Evolutionary conservation across 2,329 filamentous ascomycete genomes (phyloP).

Genomic region (Torrubiellomyces zombiae): DNA sequence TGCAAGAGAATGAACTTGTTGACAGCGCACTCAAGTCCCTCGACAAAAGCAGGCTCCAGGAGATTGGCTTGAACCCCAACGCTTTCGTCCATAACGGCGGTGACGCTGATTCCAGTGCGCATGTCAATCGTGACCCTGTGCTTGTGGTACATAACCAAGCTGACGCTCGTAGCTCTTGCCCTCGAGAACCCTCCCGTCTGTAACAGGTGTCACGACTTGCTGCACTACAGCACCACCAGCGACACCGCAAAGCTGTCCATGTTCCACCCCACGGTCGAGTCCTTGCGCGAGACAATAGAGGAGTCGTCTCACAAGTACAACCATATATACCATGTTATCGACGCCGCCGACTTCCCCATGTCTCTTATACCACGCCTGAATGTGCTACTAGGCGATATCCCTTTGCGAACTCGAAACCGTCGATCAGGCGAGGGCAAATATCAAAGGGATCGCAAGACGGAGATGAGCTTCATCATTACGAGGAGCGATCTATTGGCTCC

Average conservation of each 20-base stretch:
- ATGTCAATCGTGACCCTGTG: background rate
- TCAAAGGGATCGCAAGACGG: conserved; percentile 49
- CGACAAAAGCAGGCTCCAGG: conserved; percentile 22
- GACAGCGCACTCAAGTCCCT: conserved; percentile 26
- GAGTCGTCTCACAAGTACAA: conserved; percentile 85
- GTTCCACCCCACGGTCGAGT: conserved; percentile 63
- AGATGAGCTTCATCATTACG: conserved; percentile 83
- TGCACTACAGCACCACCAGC: conserved; percentile 53
- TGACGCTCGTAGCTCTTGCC: conserved; percentile 4
- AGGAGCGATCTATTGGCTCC: conserved; percentile 74
- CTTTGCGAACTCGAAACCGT: conserved; percentile 64
- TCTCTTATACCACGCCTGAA: conserved; percentile 70
- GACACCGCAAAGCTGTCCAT: conserved; percentile 37
- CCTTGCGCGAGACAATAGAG: conserved; percentile 67
- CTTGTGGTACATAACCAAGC: no score
- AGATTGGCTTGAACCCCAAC: conserved; percentile 28
- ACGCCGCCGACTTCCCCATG: conserved; percentile 94
- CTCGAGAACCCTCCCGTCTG: conserved; percentile 45
- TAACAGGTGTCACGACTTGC: conserved; percentile 69
- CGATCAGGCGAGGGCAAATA: conserved; percentile 53
- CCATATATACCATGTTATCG: conserved; percentile 87
- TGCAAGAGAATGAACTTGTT: conserved; percentile 29
- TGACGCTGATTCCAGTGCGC: background rate
- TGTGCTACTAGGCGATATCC: conserved; percentile 51
- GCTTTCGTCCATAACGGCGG: conserved; percentile 15